These are phyloP conservation scores for Collybiopsis luxurians DNA, from an alignment of 768 basidiomycete species.

Conservation along the genomic window DNA sequence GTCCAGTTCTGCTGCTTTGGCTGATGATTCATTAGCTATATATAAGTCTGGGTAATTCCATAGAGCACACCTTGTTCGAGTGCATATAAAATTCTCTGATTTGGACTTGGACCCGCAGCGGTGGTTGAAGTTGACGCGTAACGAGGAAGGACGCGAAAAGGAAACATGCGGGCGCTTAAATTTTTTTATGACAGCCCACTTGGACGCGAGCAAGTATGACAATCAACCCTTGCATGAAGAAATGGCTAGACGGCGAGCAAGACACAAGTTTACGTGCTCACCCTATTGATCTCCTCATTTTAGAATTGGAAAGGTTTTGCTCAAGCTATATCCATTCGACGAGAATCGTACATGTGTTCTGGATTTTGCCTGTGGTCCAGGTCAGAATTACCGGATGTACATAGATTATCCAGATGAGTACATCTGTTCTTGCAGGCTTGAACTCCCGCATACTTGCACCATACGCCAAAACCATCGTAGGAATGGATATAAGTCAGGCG, in stretches of 20 bases:
- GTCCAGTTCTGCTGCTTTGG: not conserved
- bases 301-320: conserved; percentile 15
- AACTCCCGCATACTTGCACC: conserved; percentile 8
- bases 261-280: not conserved
- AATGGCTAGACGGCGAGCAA: conserved; percentile 12
- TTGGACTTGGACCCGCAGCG: not conserved
- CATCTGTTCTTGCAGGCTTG: conserved; percentile 1
- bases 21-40: not conserved
- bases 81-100: not conserved
- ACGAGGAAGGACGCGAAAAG: too few species aligned
- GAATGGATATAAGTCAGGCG: conserved; percentile 11
- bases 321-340: conserved; percentile 16
- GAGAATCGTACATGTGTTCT: conserved; percentile 14
- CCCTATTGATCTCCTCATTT: not conserved
- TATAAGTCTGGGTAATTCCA: not conserved
- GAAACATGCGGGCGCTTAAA: too few species aligned
- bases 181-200: too few species aligned
- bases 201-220: too few species aligned
- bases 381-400: not conserved
- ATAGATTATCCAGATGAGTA: too few species aligned
- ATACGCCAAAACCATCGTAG: conserved; percentile 9
- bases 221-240: conserved; percentile 14
- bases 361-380: conserved; percentile 21
- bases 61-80: not conserved
- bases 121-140: too few species aligned